phyloP scores from a whole-genome alignment of 805 yeast species.

The Starmera dryadoides region DNA sequence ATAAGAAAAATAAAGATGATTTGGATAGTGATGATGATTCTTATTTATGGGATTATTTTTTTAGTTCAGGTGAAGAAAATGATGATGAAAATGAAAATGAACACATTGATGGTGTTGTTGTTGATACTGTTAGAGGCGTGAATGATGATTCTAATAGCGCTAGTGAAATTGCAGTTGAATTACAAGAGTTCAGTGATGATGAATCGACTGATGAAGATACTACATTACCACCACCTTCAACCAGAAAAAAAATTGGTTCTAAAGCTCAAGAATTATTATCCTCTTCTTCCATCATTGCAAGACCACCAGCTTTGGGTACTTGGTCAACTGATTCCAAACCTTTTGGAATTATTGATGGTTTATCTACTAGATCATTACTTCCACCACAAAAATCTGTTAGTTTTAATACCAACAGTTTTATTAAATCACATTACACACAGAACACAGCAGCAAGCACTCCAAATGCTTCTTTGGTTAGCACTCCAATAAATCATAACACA shows the following conservation, averaged over 20 bases:
- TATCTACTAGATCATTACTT: conserved; percentile 75
- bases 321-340: conserved; percentile 85
- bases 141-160: conserved; percentile 20
- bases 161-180: conserved; percentile 15
- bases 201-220: conserved; percentile 94
- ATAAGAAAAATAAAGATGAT: conserved; percentile 29
- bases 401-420: background rate
- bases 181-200: conserved; percentile 47
- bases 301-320: conserved; percentile 90
- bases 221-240: conserved; percentile 66
- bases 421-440: too few species aligned
- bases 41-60: conserved; percentile 69
- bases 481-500: too few species aligned
- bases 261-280: conserved; percentile 91
- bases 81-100: conserved; percentile 12
- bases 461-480: too few species aligned
- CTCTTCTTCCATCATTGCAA: conserved; percentile 71
- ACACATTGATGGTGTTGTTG: background rate
- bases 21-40: conserved; percentile 26
- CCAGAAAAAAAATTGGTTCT: conserved; percentile 54
- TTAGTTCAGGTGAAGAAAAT: conserved; percentile 33
- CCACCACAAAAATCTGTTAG: too few species aligned
- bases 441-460: too few species aligned
- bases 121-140: too few species aligned
- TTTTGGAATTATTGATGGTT: conserved; percentile 91